phyloP scores from a whole-genome alignment of 345 rosid species.

The Raphanus raphanistrum region DNA sequence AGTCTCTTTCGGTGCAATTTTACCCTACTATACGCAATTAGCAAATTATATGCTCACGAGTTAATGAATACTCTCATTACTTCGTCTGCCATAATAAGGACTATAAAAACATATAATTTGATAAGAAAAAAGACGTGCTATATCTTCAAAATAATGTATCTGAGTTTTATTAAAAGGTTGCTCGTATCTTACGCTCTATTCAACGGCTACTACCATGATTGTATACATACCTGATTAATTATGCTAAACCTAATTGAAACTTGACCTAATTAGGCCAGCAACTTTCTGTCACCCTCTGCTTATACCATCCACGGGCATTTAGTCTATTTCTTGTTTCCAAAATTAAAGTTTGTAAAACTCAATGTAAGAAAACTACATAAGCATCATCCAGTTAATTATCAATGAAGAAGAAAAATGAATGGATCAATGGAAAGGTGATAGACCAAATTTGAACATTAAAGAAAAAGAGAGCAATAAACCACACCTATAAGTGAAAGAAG shows the following conservation, averaged over 20 bases:
- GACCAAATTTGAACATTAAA: background rate
- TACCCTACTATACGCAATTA: constrained; percentile 6
- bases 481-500: background rate
- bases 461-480: background rate
- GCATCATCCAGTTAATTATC: background rate
- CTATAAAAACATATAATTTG: background rate
- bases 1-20: constrained; percentile 32
- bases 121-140: background rate
- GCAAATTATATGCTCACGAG: constrained; percentile 35
- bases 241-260: constrained; percentile 4
- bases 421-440: background rate
- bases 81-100: background rate
- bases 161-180: constrained; percentile 4
- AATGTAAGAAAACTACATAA: background rate
- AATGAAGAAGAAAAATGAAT: background rate
- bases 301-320: background rate
- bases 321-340: background rate
- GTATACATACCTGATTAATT: constrained; percentile 1
- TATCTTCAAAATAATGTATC: constrained; percentile 1
- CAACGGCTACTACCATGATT: constrained; percentile 9
- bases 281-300: constrained; percentile 23
- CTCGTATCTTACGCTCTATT: constrained; percentile 6
- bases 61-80: constrained; percentile 12
- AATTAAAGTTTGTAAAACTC: background rate
- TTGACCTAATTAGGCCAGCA: constrained; percentile 25